phyloP scores from a whole-genome alignment of 768 basidiomycete species.

The Amanita exitialis region DNA sequence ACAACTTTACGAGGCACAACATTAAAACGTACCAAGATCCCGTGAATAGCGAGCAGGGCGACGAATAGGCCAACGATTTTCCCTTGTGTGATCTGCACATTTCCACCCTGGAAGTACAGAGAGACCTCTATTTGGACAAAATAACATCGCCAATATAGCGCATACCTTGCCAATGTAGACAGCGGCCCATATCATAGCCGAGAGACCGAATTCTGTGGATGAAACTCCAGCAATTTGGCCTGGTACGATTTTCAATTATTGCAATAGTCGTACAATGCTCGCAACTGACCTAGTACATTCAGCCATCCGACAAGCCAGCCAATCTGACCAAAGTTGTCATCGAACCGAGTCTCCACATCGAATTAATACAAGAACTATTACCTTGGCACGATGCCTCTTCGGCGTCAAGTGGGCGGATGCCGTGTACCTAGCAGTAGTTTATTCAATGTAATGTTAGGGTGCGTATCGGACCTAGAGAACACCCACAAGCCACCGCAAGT shows the following conservation, averaged over 20 bases:
- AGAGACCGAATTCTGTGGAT: constrained; percentile 77
- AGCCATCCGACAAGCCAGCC: constrained; percentile 81
- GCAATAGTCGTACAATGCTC: background rate
- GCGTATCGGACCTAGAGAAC: background rate
- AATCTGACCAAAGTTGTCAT: constrained; percentile 26
- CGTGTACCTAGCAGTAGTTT: constrained; percentile 45
- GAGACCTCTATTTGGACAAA: background rate
- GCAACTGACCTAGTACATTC: constrained; percentile 55
- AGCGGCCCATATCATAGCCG: constrained; percentile 75
- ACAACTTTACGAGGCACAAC: background rate
- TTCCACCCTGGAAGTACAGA: constrained; percentile 29
- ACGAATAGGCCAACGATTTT: constrained; percentile 73
- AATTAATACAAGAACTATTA: constrained; percentile 14
- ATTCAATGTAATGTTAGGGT: background rate
- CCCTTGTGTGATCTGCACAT: constrained; percentile 54
- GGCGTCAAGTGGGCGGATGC: constrained; percentile 72
- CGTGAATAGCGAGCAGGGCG: constrained; percentile 71
- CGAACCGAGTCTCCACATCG: background rate
- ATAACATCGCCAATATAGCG: too few relatives aligned
- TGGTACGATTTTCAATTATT: constrained; percentile 12
- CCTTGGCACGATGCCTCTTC: constrained; percentile 50
- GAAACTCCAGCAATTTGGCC: constrained; percentile 81
- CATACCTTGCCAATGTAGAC: constrained; percentile 46
- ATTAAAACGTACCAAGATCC: constrained; percentile 41
- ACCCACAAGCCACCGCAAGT: constrained; percentile 64